Percentiles rank a stretch among this genome's conserved stretches.
Conservation (phyloP, 108 stramenopile species). For the Licmophora abbreviata region DNA sequence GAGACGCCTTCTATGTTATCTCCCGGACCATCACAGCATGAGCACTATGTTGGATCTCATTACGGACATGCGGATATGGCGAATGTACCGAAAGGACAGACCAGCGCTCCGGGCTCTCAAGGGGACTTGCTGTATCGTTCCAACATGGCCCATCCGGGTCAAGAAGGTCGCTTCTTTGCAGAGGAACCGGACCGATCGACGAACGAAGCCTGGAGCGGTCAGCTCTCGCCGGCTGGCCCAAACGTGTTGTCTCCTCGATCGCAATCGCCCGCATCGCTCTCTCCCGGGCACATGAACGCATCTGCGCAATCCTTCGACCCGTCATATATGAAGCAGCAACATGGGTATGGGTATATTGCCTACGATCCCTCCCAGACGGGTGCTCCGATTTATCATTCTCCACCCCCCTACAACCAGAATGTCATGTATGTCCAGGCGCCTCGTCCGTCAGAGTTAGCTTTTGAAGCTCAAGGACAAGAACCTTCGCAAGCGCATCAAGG, state of each 20-base stretch:
- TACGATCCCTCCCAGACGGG: not conserved
- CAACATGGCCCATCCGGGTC: too few species aligned
- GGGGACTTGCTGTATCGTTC: too few species aligned
- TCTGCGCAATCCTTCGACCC: conserved; percentile 19
- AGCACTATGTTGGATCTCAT: not conserved
- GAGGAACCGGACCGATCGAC: not conserved
- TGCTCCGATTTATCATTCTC: not conserved
- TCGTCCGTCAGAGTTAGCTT: not conserved
- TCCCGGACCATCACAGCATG: not conserved
- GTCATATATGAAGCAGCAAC: conserved; percentile 5
- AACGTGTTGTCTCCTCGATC: too few species aligned
- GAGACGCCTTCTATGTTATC: not conserved
- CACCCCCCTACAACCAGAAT: not conserved
- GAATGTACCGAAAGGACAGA: too few species aligned
- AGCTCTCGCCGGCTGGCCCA: too few species aligned
- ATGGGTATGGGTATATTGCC: not conserved
- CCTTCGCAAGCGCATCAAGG: too few species aligned
- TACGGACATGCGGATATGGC: too few species aligned
- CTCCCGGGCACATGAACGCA: conserved; percentile 23
- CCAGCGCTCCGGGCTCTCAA: too few species aligned
- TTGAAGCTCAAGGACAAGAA: too few species aligned
- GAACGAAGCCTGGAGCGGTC: not conserved
- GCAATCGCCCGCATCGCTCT: not conserved
- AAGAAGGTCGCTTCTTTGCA: not conserved
- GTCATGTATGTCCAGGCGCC: not conserved